phyloP scores from a whole-genome alignment of 2,329 filamentous ascomycete species.

The Madurella fahalii region DNA sequence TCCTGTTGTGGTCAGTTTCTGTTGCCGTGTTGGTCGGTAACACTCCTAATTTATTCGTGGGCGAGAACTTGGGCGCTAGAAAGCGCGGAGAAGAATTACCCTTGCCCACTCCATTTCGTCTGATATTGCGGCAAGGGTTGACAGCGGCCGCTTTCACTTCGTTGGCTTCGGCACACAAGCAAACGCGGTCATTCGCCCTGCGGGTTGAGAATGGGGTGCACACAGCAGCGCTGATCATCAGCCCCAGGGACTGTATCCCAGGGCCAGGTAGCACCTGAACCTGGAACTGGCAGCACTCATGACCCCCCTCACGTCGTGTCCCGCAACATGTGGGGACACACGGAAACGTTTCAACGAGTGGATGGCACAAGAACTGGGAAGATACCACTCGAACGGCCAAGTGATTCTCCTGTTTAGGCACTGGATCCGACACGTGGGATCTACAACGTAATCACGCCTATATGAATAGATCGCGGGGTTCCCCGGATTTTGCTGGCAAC shows the following conservation, averaged over 20 bases:
- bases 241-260: not conserved
- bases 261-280: not conserved
- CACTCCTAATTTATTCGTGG: too few species aligned
- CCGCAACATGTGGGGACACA: not conserved
- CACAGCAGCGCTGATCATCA: not conserved
- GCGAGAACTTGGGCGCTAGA: too few species aligned
- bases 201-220: not conserved
- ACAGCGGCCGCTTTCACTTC: not conserved
- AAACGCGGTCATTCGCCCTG: not conserved
- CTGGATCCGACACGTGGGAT: not conserved
- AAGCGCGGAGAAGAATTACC: too few species aligned
- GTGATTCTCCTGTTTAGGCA: not conserved
- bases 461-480: not conserved
- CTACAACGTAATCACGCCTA: not conserved
- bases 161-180: not conserved
- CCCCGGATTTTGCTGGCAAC: not conserved
- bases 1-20: not conserved
- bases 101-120: too few species aligned
- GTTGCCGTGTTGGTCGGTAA: not conserved
- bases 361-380: not conserved
- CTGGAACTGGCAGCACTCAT: too few species aligned
- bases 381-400: not conserved
- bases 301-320: not conserved
- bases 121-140: too few species aligned
- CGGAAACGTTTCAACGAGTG: not conserved